phyloP scores from a whole-genome alignment of 176 grass and related monocot genomes.

The Thinopyrum elongatum region DNA sequence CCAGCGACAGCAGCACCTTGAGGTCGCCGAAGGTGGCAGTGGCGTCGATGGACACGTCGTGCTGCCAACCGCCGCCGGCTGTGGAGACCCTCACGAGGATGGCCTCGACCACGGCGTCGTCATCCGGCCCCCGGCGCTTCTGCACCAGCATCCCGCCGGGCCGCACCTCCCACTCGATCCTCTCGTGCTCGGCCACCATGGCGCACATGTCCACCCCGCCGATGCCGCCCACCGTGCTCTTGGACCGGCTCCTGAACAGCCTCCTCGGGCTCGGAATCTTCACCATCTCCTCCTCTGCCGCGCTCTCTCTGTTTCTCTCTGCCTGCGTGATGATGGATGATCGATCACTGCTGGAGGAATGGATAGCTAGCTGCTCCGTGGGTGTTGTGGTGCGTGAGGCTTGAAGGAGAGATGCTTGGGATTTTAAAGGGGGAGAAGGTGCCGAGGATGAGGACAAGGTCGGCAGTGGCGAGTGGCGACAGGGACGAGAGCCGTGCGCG shows the following conservation, averaged over 20 bases:
- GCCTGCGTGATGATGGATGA: not conserved
- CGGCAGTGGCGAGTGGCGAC: no score
- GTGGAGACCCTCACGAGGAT: constrained; percentile 49
- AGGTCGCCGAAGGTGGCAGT: constrained; percentile 77
- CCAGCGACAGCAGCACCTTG: constrained; percentile 64
- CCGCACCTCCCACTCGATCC: constrained; percentile 71
- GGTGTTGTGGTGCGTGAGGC: not conserved
- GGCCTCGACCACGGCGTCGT: constrained; percentile 29
- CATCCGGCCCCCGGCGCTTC: constrained; percentile 43
- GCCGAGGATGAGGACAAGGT: constrained; percentile 27
- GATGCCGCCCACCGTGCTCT: not conserved
- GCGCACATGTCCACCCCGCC: constrained; percentile 38
- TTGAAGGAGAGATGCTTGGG: not conserved
- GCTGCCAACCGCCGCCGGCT: constrained; percentile 41
- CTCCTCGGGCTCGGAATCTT: constrained; percentile 76
- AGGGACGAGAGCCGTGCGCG: constrained; percentile 36
- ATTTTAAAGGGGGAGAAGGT: constrained; percentile 34
- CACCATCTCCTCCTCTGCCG: constrained; percentile 29
- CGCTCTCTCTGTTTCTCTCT: not conserved
- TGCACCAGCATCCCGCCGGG: constrained; percentile 88
- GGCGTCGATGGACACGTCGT: constrained; percentile 72
- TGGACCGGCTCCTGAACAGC: constrained; percentile 67
- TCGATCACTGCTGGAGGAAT: not conserved
- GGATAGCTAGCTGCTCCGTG: not conserved
- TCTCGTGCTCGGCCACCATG: constrained; percentile 48